Evolutionary conservation across 129 eudicot species (phyloP).

Genomic region (Kitagawia praeruptora): DNA sequence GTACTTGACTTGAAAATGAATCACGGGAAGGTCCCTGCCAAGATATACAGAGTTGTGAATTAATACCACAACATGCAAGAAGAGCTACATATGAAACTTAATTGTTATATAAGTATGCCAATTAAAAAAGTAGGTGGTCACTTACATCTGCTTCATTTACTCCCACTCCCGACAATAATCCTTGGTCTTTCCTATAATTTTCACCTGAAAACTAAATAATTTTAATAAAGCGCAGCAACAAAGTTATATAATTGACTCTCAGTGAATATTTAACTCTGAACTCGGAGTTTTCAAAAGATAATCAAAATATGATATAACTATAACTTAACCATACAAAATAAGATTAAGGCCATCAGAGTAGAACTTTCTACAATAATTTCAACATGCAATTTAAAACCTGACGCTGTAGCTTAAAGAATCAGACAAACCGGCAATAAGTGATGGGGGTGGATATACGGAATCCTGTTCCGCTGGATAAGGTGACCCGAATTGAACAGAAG

Average conservation of each 20-base stretch:
- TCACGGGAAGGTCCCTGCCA: background rate
- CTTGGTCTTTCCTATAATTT: background rate
- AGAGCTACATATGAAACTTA: background rate
- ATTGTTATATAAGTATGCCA: background rate
- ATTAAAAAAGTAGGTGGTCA: background rate
- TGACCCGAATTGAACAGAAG: background rate
- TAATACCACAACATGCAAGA: background rate
- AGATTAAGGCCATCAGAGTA: background rate
- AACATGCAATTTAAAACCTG: background rate
- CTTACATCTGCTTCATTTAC: conserved; percentile 10
- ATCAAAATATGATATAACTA: background rate
- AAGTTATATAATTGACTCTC: background rate
- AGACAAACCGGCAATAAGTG: background rate
- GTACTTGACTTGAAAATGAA: background rate
- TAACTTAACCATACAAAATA: background rate
- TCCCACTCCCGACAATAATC: background rate
- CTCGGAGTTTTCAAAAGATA: background rate
- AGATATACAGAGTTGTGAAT: background rate
- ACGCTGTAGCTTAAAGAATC: background rate
- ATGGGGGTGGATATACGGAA: background rate
- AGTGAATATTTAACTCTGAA: too few relatives aligned
- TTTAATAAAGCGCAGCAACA: too few relatives aligned
- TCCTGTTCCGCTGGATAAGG: background rate
- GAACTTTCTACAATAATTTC: background rate
- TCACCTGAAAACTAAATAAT: conserved; percentile 11